Base-by-base conservation (phyloP, 2,329 filamentous ascomycete genomes). In the Aspergillus sp. region DNA sequence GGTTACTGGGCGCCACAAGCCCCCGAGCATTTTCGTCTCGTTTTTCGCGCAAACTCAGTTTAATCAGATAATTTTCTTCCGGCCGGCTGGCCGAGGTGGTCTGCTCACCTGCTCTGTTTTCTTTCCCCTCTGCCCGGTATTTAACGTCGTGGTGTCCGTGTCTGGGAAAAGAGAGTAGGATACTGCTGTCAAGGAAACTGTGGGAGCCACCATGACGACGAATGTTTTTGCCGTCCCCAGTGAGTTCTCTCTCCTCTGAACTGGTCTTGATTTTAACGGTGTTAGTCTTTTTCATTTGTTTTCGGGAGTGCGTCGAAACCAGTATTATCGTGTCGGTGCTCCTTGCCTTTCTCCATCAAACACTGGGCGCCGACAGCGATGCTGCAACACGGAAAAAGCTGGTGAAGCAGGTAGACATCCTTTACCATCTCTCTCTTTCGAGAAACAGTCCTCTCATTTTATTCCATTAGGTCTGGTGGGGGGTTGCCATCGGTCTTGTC, bases 251-350 rank as follows among this genome's bases (percentile, higher is more conserved):
- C 17, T 16, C 10, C 26, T 36, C 14, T 30, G 26, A 32, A 9
- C 42, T 42, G 5, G 17, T 14, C 20, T n/a, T 1, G 13, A 19
- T 45, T 22, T 19, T 50, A 45, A 54, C 33, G 1, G 4, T 44
- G 4, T 36, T 50, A 79, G 83, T 95, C 50, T 95, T 95, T 76
- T 92, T 96, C 76, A 89, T 96, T 69, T 86, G 89, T 73, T 94
- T 95, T 69, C 85, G 91, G 66, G 91, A 95, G 75, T 84, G 85
- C 40, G 77, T 95, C 45, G 90, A 95, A 76, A 88, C 87, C 1
- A 86, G 82, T 64, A 90, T 95, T 65, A 89, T 95, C 62, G 84
- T 95, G 57, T 93, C 90, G 0, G 87, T 95, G n/a, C 78, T 95
- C 32, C 81, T 95, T 38, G 84, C 90, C 19, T 95, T 94, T 68